Conservation (phyloP, 306 rosid genomes). For the Prunus campanulata region DNA sequence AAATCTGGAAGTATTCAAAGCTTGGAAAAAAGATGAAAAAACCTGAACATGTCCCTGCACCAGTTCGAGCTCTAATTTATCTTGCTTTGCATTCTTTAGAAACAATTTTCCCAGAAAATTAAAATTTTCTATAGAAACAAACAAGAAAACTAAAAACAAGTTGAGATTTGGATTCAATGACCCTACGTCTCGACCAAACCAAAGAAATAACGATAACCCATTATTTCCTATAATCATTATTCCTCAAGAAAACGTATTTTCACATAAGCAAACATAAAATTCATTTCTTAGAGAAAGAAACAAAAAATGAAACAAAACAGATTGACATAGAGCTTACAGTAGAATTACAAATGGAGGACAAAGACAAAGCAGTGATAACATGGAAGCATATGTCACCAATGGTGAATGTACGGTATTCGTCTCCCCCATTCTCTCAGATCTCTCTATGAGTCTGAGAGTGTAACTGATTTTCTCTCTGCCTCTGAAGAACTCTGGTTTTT, state of each 20-base stretch:
- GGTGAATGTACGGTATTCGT: slow-evolving; percentile 79
- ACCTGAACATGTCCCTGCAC: background rate
- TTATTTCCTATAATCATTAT: background rate
- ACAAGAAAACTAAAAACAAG: background rate
- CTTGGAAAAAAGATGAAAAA: background rate
- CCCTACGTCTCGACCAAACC: background rate
- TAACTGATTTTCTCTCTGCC: too few species aligned
- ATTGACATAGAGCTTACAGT: slow-evolving; percentile 40
- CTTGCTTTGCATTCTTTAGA: background rate
- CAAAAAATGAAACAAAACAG: background rate
- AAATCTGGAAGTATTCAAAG: background rate
- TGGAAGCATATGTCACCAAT: slow-evolving; percentile 65
- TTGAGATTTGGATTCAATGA: slow-evolving; percentile 10
- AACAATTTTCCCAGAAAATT: background rate
- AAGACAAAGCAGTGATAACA: slow-evolving; percentile 72
- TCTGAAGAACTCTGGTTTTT: background rate
- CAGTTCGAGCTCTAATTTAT: background rate
- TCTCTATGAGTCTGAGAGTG: background rate
- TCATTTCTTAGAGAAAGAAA: background rate
- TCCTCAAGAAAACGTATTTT: background rate
- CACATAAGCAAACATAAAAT: background rate
- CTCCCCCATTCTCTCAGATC: slow-evolving; percentile 38
- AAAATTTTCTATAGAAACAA: background rate
- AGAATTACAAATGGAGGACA: slow-evolving; percentile 91
- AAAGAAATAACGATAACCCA: slow-evolving; percentile 2